Percentiles rank a stretch among this genome's conserved stretches.
These are phyloP conservation scores for Pythium volutum DNA, from an alignment of 352 stramenopile genomes.

Conservation along the genomic window DNA sequence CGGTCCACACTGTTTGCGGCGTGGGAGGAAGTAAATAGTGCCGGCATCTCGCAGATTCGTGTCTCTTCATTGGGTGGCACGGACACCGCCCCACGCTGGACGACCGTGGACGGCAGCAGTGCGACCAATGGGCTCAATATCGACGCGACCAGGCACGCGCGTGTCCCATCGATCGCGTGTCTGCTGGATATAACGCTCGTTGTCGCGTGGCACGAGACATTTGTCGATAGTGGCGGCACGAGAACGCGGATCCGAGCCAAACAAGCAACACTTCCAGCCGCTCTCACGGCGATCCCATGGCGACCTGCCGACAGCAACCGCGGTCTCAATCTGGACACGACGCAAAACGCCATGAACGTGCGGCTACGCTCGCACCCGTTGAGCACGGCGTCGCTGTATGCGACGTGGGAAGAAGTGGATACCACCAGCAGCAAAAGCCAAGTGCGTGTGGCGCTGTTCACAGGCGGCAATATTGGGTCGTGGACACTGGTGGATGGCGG, in stretches of 20 bases:
- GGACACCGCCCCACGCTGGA: constrained; percentile 37
- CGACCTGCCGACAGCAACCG: constrained; percentile 28
- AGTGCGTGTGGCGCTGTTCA: constrained; percentile 40
- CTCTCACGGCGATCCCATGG: constrained; percentile 23
- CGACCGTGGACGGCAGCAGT: constrained; percentile 49
- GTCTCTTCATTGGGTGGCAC: constrained; percentile 46
- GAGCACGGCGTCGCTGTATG: constrained; percentile 28
- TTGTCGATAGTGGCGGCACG: background rate
- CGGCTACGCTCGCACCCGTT: constrained; percentile 29
- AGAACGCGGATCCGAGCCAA: constrained; percentile 35
- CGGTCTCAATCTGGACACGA: constrained; percentile 46
- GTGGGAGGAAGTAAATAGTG: constrained; percentile 49
- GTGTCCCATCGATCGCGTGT: constrained; percentile 40
- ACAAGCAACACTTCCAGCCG: background rate
- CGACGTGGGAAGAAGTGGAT: constrained; percentile 53
- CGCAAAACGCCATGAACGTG: constrained; percentile 41
- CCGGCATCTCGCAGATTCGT: constrained; percentile 35
- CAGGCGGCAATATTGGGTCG: constrained; percentile 1
- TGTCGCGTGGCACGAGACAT: constrained; percentile 53
- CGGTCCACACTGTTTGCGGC: constrained; percentile 39
- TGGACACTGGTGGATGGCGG: constrained; percentile 52
- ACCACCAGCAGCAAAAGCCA: constrained; percentile 27
- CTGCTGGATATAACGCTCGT: constrained; percentile 31
- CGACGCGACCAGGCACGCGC: constrained; percentile 28
- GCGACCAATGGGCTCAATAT: constrained; percentile 39